Evolutionary conservation across 306 rosid species (phyloP).

Genomic region (Carpinus viminea): DNA sequence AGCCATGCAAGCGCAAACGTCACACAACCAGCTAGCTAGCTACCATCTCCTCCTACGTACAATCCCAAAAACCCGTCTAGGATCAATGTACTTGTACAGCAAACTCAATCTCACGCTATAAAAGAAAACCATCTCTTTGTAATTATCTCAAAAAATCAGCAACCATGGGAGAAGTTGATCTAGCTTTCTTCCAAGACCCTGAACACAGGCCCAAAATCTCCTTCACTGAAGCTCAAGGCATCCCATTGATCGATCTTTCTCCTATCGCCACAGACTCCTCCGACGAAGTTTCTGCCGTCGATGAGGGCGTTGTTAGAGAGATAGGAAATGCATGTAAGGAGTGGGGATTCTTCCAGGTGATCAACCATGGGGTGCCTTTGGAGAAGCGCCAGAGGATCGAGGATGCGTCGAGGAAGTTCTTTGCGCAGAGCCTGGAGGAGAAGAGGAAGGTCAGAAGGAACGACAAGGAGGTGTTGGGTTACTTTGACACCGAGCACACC

Average conservation of each 20-base stretch:
- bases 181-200: slow-evolving; percentile 51
- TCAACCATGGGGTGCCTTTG: slow-evolving; percentile 60
- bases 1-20: slow-evolving; percentile 6
- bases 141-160: too few relatives aligned
- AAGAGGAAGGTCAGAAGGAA: slow-evolving; percentile 52
- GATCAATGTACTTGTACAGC: slow-evolving; percentile 15
- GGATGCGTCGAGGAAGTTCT: slow-evolving; percentile 44
- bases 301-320: slow-evolving; percentile 37
- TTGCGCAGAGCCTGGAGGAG: slow-evolving; percentile 55
- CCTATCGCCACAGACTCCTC: slow-evolving; percentile 19
- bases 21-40: neutral
- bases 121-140: neutral
- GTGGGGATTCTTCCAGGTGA: slow-evolving; percentile 81
- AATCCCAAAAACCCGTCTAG: slow-evolving; percentile 18
- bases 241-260: slow-evolving; percentile 55
- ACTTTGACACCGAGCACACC: slow-evolving; percentile 60
- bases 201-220: slow-evolving; percentile 64
- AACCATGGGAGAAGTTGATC: slow-evolving; percentile 50
- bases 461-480: slow-evolving; percentile 37
- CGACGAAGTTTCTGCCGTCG: slow-evolving; percentile 5
- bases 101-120: neutral
- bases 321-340: slow-evolving; percentile 54
- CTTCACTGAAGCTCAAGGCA: slow-evolving; percentile 38
- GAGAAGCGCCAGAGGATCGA: slow-evolving; percentile 34
- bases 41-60: neutral